Conservation (phyloP, 2,329 filamentous ascomycete species). For the Rugonectria rugulosa region DNA sequence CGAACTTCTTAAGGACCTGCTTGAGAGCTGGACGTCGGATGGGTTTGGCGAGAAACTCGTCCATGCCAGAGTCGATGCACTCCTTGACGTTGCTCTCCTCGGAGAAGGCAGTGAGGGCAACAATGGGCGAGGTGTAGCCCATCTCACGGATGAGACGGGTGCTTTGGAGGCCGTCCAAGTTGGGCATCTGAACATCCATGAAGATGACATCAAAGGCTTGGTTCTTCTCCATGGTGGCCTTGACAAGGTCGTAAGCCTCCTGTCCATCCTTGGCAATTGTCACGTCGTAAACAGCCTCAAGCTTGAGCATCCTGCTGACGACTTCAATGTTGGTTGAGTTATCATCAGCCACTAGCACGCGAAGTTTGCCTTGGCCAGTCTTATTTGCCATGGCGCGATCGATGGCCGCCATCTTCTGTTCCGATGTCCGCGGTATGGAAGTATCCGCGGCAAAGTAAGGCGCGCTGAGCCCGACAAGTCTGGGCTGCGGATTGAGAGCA, state of each 20-base stretch:
- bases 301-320: constrained; percentile 71
- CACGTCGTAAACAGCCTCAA: constrained; percentile 85
- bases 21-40: constrained; percentile 87
- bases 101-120: constrained; percentile 88
- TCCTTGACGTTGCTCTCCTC: constrained; percentile 90
- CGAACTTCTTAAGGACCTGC: constrained; percentile 83
- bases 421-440: constrained; percentile 47
- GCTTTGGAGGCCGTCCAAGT: constrained; percentile 86
- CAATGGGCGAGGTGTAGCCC: constrained; percentile 87
- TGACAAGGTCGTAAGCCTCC: constrained; percentile 87
- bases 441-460: constrained; percentile 74
- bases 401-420: constrained; percentile 71
- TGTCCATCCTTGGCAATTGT: constrained; percentile 87
- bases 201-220: constrained; percentile 86
- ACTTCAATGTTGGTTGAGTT: constrained; percentile 66
- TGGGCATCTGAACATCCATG: constrained; percentile 97
- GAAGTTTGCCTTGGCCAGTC: constrained; percentile 68
- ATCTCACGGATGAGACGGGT: constrained; percentile 85
- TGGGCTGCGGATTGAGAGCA: constrained; percentile 73
- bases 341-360: constrained; percentile 84
- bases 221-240: constrained; percentile 77
- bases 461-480: constrained; percentile 81
- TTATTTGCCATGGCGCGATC: constrained; percentile 70
- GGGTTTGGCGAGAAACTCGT: constrained; percentile 81
- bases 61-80: constrained; percentile 89